Percentiles rank a stretch among this genome's conserved stretches.
phyloP scores from a whole-genome alignment of 2,329 filamentous ascomycete species.

The Trichoderma polysporum region DNA sequence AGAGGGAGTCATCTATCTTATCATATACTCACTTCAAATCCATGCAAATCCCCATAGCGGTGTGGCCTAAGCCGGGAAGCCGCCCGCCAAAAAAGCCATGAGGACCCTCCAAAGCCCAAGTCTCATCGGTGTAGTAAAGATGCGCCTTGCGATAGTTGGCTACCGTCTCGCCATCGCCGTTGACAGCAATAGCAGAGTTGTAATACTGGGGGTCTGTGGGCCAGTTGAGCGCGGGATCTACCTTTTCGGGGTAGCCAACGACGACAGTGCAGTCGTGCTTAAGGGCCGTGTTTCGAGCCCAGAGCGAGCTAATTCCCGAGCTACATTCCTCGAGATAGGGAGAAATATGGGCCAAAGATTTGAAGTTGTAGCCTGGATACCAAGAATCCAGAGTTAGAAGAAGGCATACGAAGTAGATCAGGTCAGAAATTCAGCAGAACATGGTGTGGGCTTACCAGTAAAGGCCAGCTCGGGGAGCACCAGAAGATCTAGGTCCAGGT shows the following conservation, averaged over 20 bases:
- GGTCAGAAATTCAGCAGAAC: not conserved
- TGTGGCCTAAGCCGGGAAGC: constrained; percentile 50
- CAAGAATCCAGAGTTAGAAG: not conserved
- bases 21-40: constrained; percentile 55
- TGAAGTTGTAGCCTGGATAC: constrained; percentile 72
- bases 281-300: constrained; percentile 66
- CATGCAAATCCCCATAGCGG: constrained; percentile 62
- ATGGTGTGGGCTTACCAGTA: constrained; percentile 51
- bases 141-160: constrained; percentile 62
- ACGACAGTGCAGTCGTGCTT: constrained; percentile 67
- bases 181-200: constrained; percentile 55
- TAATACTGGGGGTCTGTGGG: constrained; percentile 55
- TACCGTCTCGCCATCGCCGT: constrained; percentile 57
- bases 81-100: constrained; percentile 49
- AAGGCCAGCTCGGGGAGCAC: constrained; percentile 78
- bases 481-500: constrained; percentile 70
- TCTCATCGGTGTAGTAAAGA: constrained; percentile 60
- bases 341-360: constrained; percentile 63
- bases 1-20: not conserved
- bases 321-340: constrained; percentile 67
- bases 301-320: constrained; percentile 66
- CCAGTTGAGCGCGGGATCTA: constrained; percentile 51
- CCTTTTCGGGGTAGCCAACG: constrained; percentile 73
- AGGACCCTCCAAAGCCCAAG: constrained; percentile 57
- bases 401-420: not conserved